Base-by-base conservation (phyloP, 2,329 filamentous ascomycete species). In the Ascosphaera aggregata region DNA sequence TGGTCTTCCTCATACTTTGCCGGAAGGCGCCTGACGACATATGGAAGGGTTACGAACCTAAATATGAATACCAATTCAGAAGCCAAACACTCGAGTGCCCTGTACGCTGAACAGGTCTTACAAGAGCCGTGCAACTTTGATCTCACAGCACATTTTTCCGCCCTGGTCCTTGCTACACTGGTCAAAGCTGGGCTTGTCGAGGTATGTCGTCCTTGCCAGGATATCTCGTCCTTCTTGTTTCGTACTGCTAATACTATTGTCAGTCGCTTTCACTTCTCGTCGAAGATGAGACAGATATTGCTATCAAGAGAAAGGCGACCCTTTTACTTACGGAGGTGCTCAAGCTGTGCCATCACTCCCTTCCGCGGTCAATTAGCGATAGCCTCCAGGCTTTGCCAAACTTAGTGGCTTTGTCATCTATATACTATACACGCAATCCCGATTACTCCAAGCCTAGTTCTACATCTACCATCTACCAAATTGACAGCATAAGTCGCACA, bases 1-100 rank as follows among this genome's bases (percentile, higher is more conserved):
- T 98, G 89, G 89, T 91, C 89, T 5, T 85, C 82, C 0, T 91
- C 86, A 0, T 98, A 93, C 54, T 68, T 98, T 36, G 89, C 91
- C 27, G 91, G 89, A 5, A 72, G 89, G 46, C 69, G 91, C 43
- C 64, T 98, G 36, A 98, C 91, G 1, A 98, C 89, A 0, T 98
- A 98, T 54, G 86, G 85, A n/a, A 71, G 91, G 48, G 85, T 95
- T 30, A 75, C 82, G 5, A 89, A 82, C 43, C n/a, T n/a, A n/a
- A n/a, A n/a, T 32, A 61, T 95, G 39, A 82, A 80, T 46, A 66
- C 74, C 1, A 65, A 73, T 19, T 56, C 64, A 35, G 62, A 67
- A 17, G 53, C 62, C 5, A 64, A 64, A 41, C 57, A 67, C 30
- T 67, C 70, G 27, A 52, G 57, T 15, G 51, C 51, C 24, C 62